Base-by-base conservation (phyloP, 345 rosid genomes). In the Populus davidiana region DNA sequence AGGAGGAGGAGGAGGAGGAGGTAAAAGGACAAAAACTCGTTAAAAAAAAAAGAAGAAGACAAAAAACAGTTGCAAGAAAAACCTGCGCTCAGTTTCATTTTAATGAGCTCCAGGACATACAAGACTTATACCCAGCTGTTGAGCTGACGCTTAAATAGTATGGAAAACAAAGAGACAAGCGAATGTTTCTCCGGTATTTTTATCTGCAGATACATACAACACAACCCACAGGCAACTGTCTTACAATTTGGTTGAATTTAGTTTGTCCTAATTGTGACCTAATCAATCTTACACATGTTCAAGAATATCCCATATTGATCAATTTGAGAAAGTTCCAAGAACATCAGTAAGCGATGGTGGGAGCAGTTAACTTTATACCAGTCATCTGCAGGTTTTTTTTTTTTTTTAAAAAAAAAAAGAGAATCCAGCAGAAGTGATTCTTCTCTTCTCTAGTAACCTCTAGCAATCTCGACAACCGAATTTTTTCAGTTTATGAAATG, bases 31-130 rank as follows among this genome's bases (percentile, higher is more conserved):
- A 74, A 77, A 64, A 9, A 70, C 44, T 52, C 23, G 20, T 66
- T 71, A n/a, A 69, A 23, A 77, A 69, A 77, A 69, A 72, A 69
- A 83, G 79, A 78, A 50, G 70, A 77, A 82, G 75, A 82, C 79
- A 23, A 67, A 81, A 82, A 82, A 78, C 83, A 79, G 81, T 77
- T 77, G 81, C 78, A 44, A 38, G 72, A 62, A 64, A 62, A 61
- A 4, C 36, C 72, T 64, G 7, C 13, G 14, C 33, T 31, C 33
- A 31, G 33, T 31, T 31, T 31, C 33, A 31, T 31, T 31, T 31
- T 31, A 31, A 31, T 31, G 33, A 31, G 33, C 33, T 31, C 33
- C 33, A 31, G 6, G 47, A 47, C 29, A 69, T 31, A 10, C 25
- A 56, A 50, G 16, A 56, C 54, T 50, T 71, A 27, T 62, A 44